Evolutionary conservation across 176 grass and related monocot genomes (phyloP).

Genomic region (Eleusine coracana): DNA sequence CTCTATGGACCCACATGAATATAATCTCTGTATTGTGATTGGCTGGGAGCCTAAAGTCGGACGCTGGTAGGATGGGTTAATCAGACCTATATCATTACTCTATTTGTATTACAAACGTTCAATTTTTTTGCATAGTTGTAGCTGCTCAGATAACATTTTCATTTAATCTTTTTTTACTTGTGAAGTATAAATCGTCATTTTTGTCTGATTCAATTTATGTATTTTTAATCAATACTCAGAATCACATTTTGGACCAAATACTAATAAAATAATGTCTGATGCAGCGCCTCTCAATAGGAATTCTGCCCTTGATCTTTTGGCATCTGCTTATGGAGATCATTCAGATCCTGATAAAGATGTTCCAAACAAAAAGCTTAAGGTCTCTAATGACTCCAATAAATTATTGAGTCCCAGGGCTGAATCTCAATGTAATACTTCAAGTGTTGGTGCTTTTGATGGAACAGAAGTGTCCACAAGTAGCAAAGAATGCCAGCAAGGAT

Average conservation of each 20-base stretch:
- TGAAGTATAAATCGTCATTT: not conserved
- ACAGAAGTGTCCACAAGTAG: slow-evolving; percentile 27
- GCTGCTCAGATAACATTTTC: slow-evolving; percentile 5
- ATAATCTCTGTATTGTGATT: too few species aligned
- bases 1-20: too few species aligned
- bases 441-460: slow-evolving; percentile 26
- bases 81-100: too few species aligned
- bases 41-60: too few species aligned
- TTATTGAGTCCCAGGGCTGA: slow-evolving; percentile 15
- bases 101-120: not conserved
- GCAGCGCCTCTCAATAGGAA: slow-evolving; percentile 42
- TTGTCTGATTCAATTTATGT: slow-evolving; percentile 42
- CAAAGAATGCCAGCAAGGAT: slow-evolving; percentile 37
- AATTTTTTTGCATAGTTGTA: slow-evolving; percentile 9
- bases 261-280: slow-evolving; percentile 49
- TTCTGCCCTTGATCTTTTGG: slow-evolving; percentile 91
- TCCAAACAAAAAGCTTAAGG: slow-evolving; percentile 28
- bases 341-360: slow-evolving; percentile 70
- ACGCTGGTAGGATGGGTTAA: too few species aligned
- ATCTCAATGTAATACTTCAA: slow-evolving; percentile 37
- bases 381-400: slow-evolving; percentile 25
- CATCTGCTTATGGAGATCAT: slow-evolving; percentile 59
- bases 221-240: slow-evolving; percentile 42
- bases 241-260: slow-evolving; percentile 21
- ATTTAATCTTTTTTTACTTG: slow-evolving; percentile 21